Evolutionary conservation across 345 rosid species (phyloP), one percentile per base, ranked within the genome.

Genomic region (Arabis alpina): DNA sequence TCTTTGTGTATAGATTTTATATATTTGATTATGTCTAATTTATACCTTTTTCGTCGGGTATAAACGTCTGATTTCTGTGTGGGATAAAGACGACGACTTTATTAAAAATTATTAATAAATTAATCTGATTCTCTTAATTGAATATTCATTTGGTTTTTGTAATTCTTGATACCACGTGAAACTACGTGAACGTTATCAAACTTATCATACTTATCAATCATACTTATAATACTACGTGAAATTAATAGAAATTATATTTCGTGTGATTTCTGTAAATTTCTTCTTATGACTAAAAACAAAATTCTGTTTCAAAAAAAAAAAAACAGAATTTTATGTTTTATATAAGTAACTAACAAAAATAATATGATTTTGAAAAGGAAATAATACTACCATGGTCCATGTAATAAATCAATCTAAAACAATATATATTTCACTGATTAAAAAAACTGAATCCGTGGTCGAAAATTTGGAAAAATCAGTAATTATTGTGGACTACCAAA

Each of bases 401-500:
- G 39, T 47, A 68, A 68, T 23, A 48, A 56, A n/a, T 14, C 25
- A n/a, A 28, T 34, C 12, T 11, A 44, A 7, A 24, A 7, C 4
- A 32, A 54, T 6, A 32, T 3, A 42, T 4, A 60, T 8, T 9
- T 57, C 15, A 10, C 39, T 40, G 30, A 15, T 54, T 32, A 27
- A 54, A 32, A 54, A 54, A 19, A 11, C 40, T 32, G 43, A 19
- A 32, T 55, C 4, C 37, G 4, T 68, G 10, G 25, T 56, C 24
- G 25, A 27, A 47, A 24, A 34, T 36, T 3, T 69, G 41, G 65
- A 39, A 58, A 27, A 30, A 19, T 7, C 4, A 34, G 73, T 44
- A 19, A 57, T 47, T 47, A 47, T 68, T 51, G 75, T 51, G 34
- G 66, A 32, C 67, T 70, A 70, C 9, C 60, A 70, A 25, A 11